Base-by-base conservation (phyloP, 192 early-diverging fungal genomes). In the Globomyces pollinis-pini region DNA sequence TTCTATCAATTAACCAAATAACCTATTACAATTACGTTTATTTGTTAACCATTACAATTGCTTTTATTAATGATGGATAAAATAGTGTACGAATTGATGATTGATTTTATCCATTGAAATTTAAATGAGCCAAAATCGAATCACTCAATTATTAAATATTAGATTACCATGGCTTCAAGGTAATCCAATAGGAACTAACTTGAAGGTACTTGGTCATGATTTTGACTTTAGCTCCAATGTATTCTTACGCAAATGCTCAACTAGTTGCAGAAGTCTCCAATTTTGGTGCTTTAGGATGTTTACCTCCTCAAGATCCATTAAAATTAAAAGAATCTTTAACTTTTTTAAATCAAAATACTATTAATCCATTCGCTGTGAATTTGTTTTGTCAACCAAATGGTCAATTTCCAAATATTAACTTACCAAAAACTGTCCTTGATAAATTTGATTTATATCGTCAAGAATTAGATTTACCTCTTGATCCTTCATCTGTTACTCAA, bases 181-280 rank as follows among this genome's bases (percentile, higher is more conserved):
- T 47, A 47, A 47, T 12, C 23, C 5, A 28, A 47, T 1, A 47
- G 8, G 7, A 47, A 47, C n/a, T n/a, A n/a, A n/a, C n/a, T n/a
- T n/a, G n/a, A n/a, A n/a, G n/a, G n/a, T n/a, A n/a, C n/a, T n/a
- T n/a, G n/a, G n/a, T n/a, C n/a, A n/a, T n/a, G n/a, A n/a, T n/a
- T n/a, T n/a, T n/a, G n/a, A n/a, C n/a, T n/a, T 24, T 7, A 47
- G 55, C 55, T 7, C 55, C 55, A 34, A 57, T 57, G 55, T 57
- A 41, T 20, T 11, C 28, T 24, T 57, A 57, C 33, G n/a, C 55
- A 3, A 24, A n/a, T 3, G 23, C 16, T 2, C 9, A 30, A 30
- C 33, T 57, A 28, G 55, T 57, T n/a, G 55, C 31, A 41, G 28
- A 15, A 20, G 21, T 20, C n/a, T 38, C 38, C 7, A 26, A 57